These are phyloP conservation scores for Waltiozyma solani DNA, from an alignment of 1,139 yeast genomes.

Conservation along the genomic window DNA sequence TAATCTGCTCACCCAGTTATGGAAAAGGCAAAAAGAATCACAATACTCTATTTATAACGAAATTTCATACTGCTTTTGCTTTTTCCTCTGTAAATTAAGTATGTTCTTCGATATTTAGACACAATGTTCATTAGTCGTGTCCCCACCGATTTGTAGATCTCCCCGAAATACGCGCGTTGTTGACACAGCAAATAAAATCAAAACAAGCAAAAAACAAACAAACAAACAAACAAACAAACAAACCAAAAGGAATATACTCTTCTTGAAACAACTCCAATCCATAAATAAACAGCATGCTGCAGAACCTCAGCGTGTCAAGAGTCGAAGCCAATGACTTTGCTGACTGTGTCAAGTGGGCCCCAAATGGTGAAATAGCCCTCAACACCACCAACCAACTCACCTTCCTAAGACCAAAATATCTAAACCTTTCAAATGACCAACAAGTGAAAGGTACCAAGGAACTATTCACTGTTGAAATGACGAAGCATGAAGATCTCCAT, in stretches of 20 bases:
- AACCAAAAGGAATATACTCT: no score
- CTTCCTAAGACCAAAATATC: constrained; percentile 15
- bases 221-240: no score
- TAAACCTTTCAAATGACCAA: constrained; percentile 2
- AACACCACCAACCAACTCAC: constrained; percentile 13
- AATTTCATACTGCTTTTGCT: no score
- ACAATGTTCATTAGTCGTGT: no score
- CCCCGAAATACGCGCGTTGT: no score
- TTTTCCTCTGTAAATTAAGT: no score
- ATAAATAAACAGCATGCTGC: constrained; percentile 1
- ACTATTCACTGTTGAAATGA: constrained; percentile 9
- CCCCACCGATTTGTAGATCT: no score
- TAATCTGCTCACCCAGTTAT: neutral
- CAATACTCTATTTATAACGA: no score
- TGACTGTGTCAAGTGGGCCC: constrained; percentile 13
- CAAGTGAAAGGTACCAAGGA: constrained; percentile 9
- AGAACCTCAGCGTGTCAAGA: constrained; percentile 8
- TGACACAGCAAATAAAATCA: no score
- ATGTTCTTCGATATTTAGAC: no score
- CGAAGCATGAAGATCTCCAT: constrained; percentile 7
- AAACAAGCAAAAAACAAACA: no score
- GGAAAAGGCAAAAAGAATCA: no score
- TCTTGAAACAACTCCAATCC: neutral
- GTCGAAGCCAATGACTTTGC: constrained; percentile 7
- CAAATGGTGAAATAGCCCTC: constrained; percentile 17